phyloP scores from a whole-genome alignment of 2,329 filamentous ascomycete genomes.

The Lasiodiplodia theobromae region DNA sequence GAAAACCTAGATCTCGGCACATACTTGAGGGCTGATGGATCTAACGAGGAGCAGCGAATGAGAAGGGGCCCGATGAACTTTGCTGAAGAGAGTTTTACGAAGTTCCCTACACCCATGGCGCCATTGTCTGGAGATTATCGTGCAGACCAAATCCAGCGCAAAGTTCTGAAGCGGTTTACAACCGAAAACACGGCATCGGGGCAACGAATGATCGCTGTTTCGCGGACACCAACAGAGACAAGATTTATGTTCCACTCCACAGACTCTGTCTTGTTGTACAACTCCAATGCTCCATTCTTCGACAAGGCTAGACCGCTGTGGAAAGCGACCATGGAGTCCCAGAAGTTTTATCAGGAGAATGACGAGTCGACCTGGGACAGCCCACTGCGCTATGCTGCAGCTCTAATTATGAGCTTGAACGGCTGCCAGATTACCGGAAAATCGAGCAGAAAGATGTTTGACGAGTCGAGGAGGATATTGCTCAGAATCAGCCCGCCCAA shows the following conservation, averaged over 20 bases:
- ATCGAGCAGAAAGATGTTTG: background rate
- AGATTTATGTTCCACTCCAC: slow-evolving; percentile 29
- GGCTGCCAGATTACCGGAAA: background rate
- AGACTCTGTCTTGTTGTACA: slow-evolving; percentile 29
- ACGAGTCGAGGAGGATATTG: background rate
- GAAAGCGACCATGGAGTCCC: background rate
- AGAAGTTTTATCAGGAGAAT: slow-evolving; percentile 16
- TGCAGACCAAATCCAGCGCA: background rate
- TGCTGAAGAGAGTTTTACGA: too few species aligned
- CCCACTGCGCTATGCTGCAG: slow-evolving; percentile 6
- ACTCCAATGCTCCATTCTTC: background rate
- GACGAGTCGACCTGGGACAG: slow-evolving; percentile 3
- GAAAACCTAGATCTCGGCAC: background rate
- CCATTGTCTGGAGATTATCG: background rate
- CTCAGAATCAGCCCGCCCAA: background rate
- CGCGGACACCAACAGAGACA: background rate
- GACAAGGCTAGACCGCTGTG: background rate
- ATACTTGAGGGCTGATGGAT: too few species aligned
- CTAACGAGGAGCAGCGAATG: background rate
- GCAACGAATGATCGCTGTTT: slow-evolving; percentile 27
- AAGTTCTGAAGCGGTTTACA: background rate
- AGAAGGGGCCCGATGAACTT: too few species aligned
- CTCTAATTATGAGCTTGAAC: background rate
- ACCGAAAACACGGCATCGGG: background rate
- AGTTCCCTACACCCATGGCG: too few species aligned